Conservation (phyloP, 768 basidiomycete species). For the Roridomyces roridus region DNA sequence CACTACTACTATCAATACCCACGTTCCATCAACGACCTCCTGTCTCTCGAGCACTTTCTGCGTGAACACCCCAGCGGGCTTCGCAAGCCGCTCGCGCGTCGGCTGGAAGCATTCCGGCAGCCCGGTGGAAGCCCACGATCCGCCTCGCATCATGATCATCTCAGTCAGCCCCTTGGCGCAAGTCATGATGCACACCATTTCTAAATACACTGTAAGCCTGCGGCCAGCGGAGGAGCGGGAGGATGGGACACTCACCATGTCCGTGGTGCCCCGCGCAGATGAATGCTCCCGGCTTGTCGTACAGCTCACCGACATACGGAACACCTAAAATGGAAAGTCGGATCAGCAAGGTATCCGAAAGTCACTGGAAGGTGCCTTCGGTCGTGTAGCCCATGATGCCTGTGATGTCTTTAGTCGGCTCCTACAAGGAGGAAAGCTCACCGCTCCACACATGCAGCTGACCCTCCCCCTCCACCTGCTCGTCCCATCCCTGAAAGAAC, state of each 20-base stretch:
- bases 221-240: not conserved
- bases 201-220: not conserved
- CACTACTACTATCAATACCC: no score
- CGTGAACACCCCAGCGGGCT: slow-evolving; percentile 7
- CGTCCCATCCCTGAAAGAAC: slow-evolving; percentile 33
- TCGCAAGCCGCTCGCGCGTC: slow-evolving; percentile 28
- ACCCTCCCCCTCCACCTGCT: slow-evolving; percentile 30
- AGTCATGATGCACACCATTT: slow-evolving; percentile 30
- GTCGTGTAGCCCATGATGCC: slow-evolving; percentile 33
- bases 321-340: slow-evolving; percentile 14
- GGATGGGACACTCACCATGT: slow-evolving; percentile 24
- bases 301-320: slow-evolving; percentile 35
- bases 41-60: slow-evolving; percentile 18
- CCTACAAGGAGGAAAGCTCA: not conserved
- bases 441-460: slow-evolving; percentile 22
- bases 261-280: slow-evolving; percentile 35
- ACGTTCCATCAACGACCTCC: not conserved
- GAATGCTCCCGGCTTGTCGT: slow-evolving; percentile 34
- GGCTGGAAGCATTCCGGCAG: slow-evolving; percentile 38
- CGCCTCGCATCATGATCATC: slow-evolving; percentile 32
- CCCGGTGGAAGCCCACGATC: slow-evolving; percentile 30
- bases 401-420: not conserved
- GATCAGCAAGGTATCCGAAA: not conserved
- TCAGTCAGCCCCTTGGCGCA: slow-evolving; percentile 31
- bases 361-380: not conserved